Percentiles rank a stretch among this genome's conserved stretches.
Conservation (phyloP, 345 rosid genomes). For the Camelina laxa region DNA sequence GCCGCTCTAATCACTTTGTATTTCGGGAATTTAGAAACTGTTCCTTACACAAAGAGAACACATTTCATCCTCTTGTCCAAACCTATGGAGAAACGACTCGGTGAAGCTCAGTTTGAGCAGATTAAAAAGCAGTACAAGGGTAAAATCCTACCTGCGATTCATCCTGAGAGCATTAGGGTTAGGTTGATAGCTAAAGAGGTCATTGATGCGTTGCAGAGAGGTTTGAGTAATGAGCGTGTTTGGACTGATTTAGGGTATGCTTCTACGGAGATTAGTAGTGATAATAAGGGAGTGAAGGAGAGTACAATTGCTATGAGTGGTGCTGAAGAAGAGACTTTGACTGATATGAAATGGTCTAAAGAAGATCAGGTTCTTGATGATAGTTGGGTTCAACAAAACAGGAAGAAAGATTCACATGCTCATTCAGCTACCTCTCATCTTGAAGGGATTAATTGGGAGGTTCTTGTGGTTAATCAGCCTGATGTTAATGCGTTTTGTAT, state of each 20-base stretch:
- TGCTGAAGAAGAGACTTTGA: slow-evolving; percentile 18
- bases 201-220: slow-evolving; percentile 79
- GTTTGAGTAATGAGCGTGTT: slow-evolving; percentile 67
- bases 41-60: slow-evolving; percentile 83
- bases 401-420: slow-evolving; percentile 56
- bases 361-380: slow-evolving; percentile 92
- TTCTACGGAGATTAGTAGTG: slow-evolving; percentile 48
- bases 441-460: slow-evolving; percentile 89
- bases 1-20: slow-evolving; percentile 62
- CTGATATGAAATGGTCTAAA: slow-evolving; percentile 53
- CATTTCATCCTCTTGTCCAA: slow-evolving; percentile 80
- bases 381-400: slow-evolving; percentile 73
- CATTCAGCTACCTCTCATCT: slow-evolving; percentile 63
- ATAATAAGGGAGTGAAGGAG: slow-evolving; percentile 50
- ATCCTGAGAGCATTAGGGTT: slow-evolving; percentile 81
- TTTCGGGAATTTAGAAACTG: slow-evolving; percentile 74
- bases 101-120: slow-evolving; percentile 70
- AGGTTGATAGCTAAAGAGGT: slow-evolving; percentile 72
- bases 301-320: slow-evolving; percentile 51
- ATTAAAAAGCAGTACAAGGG: slow-evolving; percentile 65
- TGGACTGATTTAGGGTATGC: slow-evolving; percentile 83
- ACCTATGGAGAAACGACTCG: slow-evolving; percentile 65
- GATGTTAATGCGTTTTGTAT: slow-evolving; percentile 80
- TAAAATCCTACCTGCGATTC: slow-evolving; percentile 74
- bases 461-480: slow-evolving; percentile 81